A percentile compares a stretch with the other conserved stretches of the same genome.
Evolutionary conservation across 345 rosid species (phyloP).

Genomic region (Erucastrum elatum): DNA sequence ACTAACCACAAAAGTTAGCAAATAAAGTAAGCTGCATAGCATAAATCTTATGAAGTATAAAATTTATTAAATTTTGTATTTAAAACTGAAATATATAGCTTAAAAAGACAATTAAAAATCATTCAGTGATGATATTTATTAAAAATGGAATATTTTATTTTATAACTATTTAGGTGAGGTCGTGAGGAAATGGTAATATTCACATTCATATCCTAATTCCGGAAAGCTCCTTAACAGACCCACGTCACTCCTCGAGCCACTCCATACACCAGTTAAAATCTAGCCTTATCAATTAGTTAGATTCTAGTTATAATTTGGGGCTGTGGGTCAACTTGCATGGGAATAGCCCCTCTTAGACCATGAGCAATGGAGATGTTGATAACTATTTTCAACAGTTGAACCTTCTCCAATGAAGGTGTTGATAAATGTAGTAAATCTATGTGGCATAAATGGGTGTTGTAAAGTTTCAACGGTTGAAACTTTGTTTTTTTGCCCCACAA

Average conservation of each 20-base stretch:
- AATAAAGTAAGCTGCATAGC: not conserved
- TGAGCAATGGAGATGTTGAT: no score
- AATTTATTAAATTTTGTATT: no score
- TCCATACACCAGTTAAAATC: conserved; percentile 36
- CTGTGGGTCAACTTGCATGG: conserved; percentile 43
- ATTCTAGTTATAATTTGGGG: conserved; percentile 31
- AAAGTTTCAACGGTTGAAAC: no score
- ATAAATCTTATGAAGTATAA: not conserved
- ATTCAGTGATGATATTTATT: no score
- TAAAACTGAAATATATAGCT: no score
- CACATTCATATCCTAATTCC: not conserved
- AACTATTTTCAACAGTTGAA: no score
- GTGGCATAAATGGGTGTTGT: no score
- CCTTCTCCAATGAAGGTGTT: no score
- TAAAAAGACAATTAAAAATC: no score
- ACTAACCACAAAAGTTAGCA: not conserved
- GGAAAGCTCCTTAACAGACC: conserved; percentile 31
- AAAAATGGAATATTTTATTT: no score
- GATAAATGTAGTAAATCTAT: no score
- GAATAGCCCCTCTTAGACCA: not conserved
- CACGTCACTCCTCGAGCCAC: conserved; percentile 74
- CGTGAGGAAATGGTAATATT: not conserved
- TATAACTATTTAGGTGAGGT: not conserved
- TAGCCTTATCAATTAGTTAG: conserved; percentile 37
- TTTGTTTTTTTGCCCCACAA: no score